phyloP scores from a whole-genome alignment of 768 basidiomycete genomes.

The Pleurotus ostreatus region DNA sequence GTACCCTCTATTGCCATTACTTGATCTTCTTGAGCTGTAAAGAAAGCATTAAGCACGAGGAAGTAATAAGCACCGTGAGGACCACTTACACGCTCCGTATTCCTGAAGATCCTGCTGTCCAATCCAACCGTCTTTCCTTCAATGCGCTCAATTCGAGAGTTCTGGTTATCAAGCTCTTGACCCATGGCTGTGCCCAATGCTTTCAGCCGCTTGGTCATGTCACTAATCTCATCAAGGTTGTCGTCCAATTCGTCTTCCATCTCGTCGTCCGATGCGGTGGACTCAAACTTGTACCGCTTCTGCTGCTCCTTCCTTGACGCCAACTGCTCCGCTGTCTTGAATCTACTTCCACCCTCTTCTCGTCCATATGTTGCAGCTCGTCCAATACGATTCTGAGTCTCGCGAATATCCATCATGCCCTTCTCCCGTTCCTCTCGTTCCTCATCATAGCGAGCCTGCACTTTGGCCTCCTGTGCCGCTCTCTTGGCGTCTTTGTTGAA shows the following conservation, averaged over 20 bases:
- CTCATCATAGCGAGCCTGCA: conserved; percentile 82
- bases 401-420: conserved; percentile 80
- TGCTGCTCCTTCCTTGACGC: conserved; percentile 62
- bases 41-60: conserved; percentile 5
- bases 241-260: conserved; percentile 91
- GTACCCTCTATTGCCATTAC: conserved; percentile 20
- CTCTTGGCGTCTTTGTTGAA: conserved; percentile 95
- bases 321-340: conserved; percentile 48
- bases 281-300: conserved; percentile 88
- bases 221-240: conserved; percentile 84
- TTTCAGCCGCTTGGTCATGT: conserved; percentile 74
- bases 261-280: conserved; percentile 87
- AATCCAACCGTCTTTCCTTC: conserved; percentile 73
- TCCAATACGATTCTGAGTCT: conserved; percentile 83
- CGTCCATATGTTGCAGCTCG: conserved; percentile 63
- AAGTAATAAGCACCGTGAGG: not conserved
- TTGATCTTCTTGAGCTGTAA: conserved; percentile 60
- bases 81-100: conserved; percentile 71
- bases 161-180: conserved; percentile 86
- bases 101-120: conserved; percentile 73
- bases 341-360: conserved; percentile 35
- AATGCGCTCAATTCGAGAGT: conserved; percentile 70
- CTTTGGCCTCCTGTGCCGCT: conserved; percentile 77
- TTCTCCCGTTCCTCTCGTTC: conserved; percentile 83
- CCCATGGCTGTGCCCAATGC: conserved; percentile 79